phyloP scores from a whole-genome alignment of 2,329 filamentous ascomycete genomes.

The Aspergillus tanneri region DNA sequence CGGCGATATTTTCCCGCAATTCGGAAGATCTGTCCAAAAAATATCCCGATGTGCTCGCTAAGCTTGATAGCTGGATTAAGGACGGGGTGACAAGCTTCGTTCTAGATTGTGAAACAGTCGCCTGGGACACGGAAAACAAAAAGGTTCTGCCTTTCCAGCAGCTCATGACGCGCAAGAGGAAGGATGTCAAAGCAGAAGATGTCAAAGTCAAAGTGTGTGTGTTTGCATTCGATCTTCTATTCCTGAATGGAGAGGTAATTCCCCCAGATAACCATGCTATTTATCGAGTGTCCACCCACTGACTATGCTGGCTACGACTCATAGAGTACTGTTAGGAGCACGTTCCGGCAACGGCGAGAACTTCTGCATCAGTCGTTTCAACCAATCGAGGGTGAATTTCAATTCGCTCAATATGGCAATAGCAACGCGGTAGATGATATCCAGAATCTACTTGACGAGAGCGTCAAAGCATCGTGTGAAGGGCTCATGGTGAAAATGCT shows the following conservation, averaged over 20 bases:
- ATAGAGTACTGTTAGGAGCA: slow-evolving; percentile 75
- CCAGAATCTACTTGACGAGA: slow-evolving; percentile 86
- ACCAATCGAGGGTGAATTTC: slow-evolving; percentile 83
- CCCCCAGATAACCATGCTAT: not conserved
- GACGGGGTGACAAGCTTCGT: slow-evolving; percentile 90
- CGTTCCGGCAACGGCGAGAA: slow-evolving; percentile 78
- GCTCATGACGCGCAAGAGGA: slow-evolving; percentile 95
- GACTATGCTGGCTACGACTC: not conserved
- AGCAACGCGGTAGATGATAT: slow-evolving; percentile 91
- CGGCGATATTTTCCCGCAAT: slow-evolving; percentile 94
- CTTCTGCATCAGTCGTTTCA: slow-evolving; percentile 71
- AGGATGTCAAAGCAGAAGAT: slow-evolving; percentile 93
- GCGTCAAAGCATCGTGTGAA: slow-evolving; percentile 92
- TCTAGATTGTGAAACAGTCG: slow-evolving; percentile 96
- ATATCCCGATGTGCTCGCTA: slow-evolving; percentile 90
- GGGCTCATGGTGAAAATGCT: slow-evolving; percentile 99
- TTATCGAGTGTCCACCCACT: slow-evolving; percentile 7
- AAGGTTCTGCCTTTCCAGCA: slow-evolving; percentile 97
- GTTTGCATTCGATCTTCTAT: slow-evolving; percentile 93
- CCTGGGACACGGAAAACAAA: slow-evolving; percentile 92
- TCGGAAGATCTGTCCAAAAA: slow-evolving; percentile 97
- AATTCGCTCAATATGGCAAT: slow-evolving; percentile 83
- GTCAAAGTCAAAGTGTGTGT: slow-evolving; percentile 97
- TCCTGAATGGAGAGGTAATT: slow-evolving; percentile 77
- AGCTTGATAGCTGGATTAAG: slow-evolving; percentile 87